These are phyloP conservation scores for Corymbia citriodora DNA, from an alignment of 441 rosid species.

Conservation along the genomic window DNA sequence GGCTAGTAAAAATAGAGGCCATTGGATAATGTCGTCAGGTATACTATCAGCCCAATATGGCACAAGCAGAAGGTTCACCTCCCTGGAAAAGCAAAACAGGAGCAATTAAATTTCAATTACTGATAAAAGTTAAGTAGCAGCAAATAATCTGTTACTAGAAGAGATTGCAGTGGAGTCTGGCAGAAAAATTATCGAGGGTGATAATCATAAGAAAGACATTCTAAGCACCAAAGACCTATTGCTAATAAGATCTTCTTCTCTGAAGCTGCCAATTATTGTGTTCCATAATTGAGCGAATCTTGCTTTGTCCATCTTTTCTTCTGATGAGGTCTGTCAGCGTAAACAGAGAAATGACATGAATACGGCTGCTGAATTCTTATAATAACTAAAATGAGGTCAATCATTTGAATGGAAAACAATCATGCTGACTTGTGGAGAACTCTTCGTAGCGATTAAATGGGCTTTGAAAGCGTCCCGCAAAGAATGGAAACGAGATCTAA, in stretches of 20 bases:
- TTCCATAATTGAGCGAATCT: slow-evolving; percentile 99
- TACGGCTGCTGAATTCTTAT: background rate
- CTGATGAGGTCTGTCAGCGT: slow-evolving; percentile 46
- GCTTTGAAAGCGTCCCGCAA: slow-evolving; percentile 90
- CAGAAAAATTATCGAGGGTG: background rate
- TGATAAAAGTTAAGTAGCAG: too few relatives aligned
- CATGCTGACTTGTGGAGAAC: background rate
- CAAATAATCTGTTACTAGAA: background rate
- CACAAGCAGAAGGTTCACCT: slow-evolving; percentile 92
- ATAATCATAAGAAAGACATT: background rate
- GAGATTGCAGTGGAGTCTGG: background rate
- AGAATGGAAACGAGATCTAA: slow-evolving; percentile 85
- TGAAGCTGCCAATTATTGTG: slow-evolving; percentile 84
- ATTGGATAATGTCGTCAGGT: slow-evolving; percentile 63
- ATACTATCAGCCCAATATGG: slow-evolving; percentile 99
- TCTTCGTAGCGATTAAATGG: slow-evolving; percentile 68
- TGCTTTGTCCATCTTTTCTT: slow-evolving; percentile 81
- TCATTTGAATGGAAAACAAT: background rate
- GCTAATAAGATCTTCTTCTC: slow-evolving; percentile 96
- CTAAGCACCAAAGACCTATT: slow-evolving; percentile 35
- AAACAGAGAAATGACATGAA: background rate
- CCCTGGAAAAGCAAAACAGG: slow-evolving; percentile 42
- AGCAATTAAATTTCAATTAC: background rate
- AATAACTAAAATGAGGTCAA: background rate
- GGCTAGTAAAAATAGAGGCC: slow-evolving; percentile 98